Conservation (phyloP, 2,329 filamentous ascomycete species). For the Scedosporium aurantiacum region DNA sequence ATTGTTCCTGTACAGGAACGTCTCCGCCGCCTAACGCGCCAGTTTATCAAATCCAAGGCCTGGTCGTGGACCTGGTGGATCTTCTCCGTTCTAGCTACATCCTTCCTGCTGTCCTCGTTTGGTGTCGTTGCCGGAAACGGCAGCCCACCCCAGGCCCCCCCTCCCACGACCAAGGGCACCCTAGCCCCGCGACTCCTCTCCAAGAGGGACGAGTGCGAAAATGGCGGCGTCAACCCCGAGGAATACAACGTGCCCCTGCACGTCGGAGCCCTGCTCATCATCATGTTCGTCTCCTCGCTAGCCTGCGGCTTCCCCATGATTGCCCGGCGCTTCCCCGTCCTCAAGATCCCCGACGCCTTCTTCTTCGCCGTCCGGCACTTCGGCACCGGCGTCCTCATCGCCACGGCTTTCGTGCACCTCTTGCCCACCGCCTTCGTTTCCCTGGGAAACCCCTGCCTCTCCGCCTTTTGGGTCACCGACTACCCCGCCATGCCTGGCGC, state of each 20-base stretch:
- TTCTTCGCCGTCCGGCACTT: slow-evolving; percentile 56
- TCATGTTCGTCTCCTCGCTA: slow-evolving; percentile 34
- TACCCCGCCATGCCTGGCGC: slow-evolving; percentile 73
- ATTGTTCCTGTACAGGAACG: slow-evolving; percentile 11
- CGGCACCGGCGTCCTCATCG: slow-evolving; percentile 63
- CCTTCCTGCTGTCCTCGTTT: slow-evolving; percentile 17
- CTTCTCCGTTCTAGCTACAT: slow-evolving; percentile 28
- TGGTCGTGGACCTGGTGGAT: slow-evolving; percentile 31
- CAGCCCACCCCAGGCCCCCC: slow-evolving; percentile 1
- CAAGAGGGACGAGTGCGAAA: slow-evolving; percentile 12
- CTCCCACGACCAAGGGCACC: slow-evolving; percentile 9
- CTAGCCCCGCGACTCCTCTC: slow-evolving; percentile 5
- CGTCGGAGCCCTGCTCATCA: slow-evolving; percentile 43
- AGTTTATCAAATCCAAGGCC: slow-evolving; percentile 16
- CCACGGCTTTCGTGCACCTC: slow-evolving; percentile 71
- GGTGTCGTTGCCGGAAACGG: neutral
- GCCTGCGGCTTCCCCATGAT: slow-evolving; percentile 44
- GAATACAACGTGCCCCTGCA: slow-evolving; percentile 47
- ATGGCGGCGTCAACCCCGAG: slow-evolving; percentile 18
- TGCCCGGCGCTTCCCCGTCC: slow-evolving; percentile 36
- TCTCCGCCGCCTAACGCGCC: slow-evolving; percentile 18
- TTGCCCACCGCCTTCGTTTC: slow-evolving; percentile 55
- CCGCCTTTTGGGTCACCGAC: slow-evolving; percentile 60
- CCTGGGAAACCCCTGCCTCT: slow-evolving; percentile 55
- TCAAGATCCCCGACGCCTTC: slow-evolving; percentile 43